Conservation (phyloP, 768 basidiomycete genomes). For the Fomitopsis serialis region DNA sequence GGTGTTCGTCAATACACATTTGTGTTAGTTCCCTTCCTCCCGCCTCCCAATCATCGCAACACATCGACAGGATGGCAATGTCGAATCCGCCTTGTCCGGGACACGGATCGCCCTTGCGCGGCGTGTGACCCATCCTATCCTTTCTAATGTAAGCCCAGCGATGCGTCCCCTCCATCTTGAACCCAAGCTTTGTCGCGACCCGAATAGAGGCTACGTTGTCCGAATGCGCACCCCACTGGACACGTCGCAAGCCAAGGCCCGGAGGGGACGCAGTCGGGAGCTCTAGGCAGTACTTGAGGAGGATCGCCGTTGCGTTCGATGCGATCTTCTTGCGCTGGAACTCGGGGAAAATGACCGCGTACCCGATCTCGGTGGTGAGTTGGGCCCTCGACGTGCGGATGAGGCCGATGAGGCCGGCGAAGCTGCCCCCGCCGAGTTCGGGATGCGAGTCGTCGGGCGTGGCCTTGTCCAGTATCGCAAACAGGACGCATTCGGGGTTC, state of each 20-base stretch:
- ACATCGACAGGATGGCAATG: constrained; percentile 41
- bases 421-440: constrained; percentile 18
- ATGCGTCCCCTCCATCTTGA: constrained; percentile 34
- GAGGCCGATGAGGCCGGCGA: constrained; percentile 38
- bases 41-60: constrained; percentile 59
- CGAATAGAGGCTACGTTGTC: constrained; percentile 32
- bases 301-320: constrained; percentile 31
- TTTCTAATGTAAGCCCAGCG: constrained; percentile 32
- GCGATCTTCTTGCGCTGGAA: constrained; percentile 39
- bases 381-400: constrained; percentile 23
- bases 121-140: constrained; percentile 17
- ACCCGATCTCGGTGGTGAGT: constrained; percentile 33
- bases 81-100: constrained; percentile 35
- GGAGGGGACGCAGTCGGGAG: constrained; percentile 11
- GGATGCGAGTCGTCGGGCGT: constrained; percentile 23
- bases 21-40: constrained; percentile 28
- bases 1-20: background rate
- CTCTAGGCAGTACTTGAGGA: constrained; percentile 20
- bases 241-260: constrained; percentile 38
- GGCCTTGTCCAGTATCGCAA: constrained; percentile 38
- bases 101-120: constrained; percentile 23
- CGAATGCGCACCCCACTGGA: constrained; percentile 37
- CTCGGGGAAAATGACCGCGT: constrained; percentile 28
- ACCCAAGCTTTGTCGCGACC: constrained; percentile 40
- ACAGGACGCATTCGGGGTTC: constrained; percentile 20